Base-by-base conservation (phyloP, 1,284 basidiomycete genomes). In the Pholiota adiposa region DNA sequence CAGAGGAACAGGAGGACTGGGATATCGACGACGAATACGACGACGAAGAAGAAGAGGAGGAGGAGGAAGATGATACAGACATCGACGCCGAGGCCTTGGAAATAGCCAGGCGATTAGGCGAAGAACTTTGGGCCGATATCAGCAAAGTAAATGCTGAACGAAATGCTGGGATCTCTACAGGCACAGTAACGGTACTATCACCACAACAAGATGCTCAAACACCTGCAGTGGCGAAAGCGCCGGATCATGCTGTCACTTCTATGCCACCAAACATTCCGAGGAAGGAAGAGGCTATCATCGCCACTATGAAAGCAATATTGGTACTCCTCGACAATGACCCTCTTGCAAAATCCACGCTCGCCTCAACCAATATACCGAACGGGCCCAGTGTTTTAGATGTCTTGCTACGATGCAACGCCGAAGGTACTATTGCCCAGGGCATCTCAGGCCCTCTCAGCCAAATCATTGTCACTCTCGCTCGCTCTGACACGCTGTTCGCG, bases 71-170 rank as follows among this genome's bases (percentile, higher is more conserved):
- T 4, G 85, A 84, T 25, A 82, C 83, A 16, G 87, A 87, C 58
- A 82, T 85, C n/a, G 87, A 87, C 27, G 88, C 85, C 7, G 86
- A 89, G 60, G 88, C 88, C 6, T 83, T 88, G 64, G 88, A 86
- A 62, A 88, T 90, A 65, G 87, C 87, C 5, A 80, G 84, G 50
- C 77, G 85, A 33, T 74, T 92, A 29, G 85, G 87, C 12, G 87
- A 88, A 64, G 84, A 91, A 60, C 78, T 92, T 8, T 86, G 85
- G 82, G 89, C 88, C 1, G 88, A 89, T 65, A 88, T 91, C 48
- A 85, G 74, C 65, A 87, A 83, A 67, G 85, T 80, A 3, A 86
- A 82, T 64, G 80, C 80, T 11, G 83, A 82, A 43, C 73, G 73
- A 59, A 70, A 70, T 29, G 63, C 71, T 29, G 58, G 69, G 3